Evolutionary conservation across 2,329 filamentous ascomycete genomes (phyloP), one percentile per base, ranked within the genome.

Genomic region (Fusarium liriodendri): DNA sequence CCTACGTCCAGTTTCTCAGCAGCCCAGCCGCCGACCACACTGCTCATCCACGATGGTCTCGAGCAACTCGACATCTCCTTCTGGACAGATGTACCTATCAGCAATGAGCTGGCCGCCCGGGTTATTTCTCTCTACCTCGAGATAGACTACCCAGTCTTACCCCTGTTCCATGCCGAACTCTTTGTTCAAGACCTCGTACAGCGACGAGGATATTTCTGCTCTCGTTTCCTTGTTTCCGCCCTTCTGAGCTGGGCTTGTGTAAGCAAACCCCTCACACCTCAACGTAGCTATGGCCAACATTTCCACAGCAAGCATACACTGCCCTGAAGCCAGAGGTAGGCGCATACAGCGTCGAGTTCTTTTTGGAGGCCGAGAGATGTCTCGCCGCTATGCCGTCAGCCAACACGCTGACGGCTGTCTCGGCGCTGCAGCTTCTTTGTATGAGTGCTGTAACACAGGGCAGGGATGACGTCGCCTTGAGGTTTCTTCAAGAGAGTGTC

Each of bases 81-180:
- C 70, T 81, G 83, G 83, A 83, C 83, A 27, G 67, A 79, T 58
- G 73, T 83, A 8, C 47, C 67, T 14, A 70, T 83, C 4, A 45
- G 73, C 5, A 73, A 80, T 47, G 73, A 80, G 3, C 66, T 80
- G 13, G 79, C 80, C 4, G 80, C 79, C 1, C 71, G 72, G n/a
- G 76, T 77, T 14, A 80, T 84, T 7, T 82, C 82, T 2, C 65
- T 81, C 1, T 84, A 84, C 52, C 70, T 84, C 2, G 72, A 77
- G 45, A 82, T 80, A 8, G 82, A 85, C 32, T 81, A 84, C 60
- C 81, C 82, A 2, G 72, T 85, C 2, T 69, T 85, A 2, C 82
- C 82, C 3, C 69, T 81, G 1, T 85, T 85, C 47, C 76, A 83
- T 29, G 69, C 81, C 2, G 58, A 79, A 7, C 68, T 83, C 0